Percentiles rank a stretch among this genome's conserved stretches.
These are phyloP conservation scores for Phytophthora boehmeriae DNA, from an alignment of 352 stramenopile species.

Conservation along the genomic window DNA sequence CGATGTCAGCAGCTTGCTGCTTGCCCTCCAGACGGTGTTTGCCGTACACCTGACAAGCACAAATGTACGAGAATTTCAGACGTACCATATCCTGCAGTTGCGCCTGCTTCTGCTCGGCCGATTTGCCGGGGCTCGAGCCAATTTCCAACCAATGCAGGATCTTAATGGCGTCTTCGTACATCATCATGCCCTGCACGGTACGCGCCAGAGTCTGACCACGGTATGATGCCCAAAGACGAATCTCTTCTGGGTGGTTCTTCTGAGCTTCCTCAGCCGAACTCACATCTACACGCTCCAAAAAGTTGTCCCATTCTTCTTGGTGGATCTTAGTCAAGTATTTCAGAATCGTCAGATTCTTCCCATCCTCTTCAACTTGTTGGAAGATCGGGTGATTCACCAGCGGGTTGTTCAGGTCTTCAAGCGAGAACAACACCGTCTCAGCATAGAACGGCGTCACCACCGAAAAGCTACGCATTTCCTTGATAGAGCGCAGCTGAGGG, in stretches of 20 bases:
- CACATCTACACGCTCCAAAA: slow-evolving; percentile 82
- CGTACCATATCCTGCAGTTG: slow-evolving; percentile 87
- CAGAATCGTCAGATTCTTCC: slow-evolving; percentile 85
- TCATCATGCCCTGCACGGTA: slow-evolving; percentile 87
- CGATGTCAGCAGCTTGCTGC: slow-evolving; percentile 78
- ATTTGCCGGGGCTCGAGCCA: slow-evolving; percentile 66
- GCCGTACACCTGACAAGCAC: slow-evolving; percentile 84
- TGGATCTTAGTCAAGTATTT: slow-evolving; percentile 89
- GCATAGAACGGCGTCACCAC: slow-evolving; percentile 86
- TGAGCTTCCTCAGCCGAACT: slow-evolving; percentile 74
- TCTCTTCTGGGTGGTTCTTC: slow-evolving; percentile 72
- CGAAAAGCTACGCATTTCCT: slow-evolving; percentile 87
- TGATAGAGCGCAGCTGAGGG: slow-evolving; percentile 76
- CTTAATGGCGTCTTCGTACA: slow-evolving; percentile 89
- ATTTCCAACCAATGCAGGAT: slow-evolving; percentile 89
- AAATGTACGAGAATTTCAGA: slow-evolving; percentile 89
- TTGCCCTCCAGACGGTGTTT: slow-evolving; percentile 74
- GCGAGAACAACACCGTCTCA: slow-evolving; percentile 82
- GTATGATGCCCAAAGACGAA: slow-evolving; percentile 84
- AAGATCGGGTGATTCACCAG: slow-evolving; percentile 88
- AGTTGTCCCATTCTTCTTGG: slow-evolving; percentile 87
- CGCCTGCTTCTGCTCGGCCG: slow-evolving; percentile 75
- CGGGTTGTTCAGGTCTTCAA: slow-evolving; percentile 81
- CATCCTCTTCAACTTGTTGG: slow-evolving; percentile 81
- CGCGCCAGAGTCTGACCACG: slow-evolving; percentile 79